phyloP scores from a whole-genome alignment of 2,329 filamentous ascomycete genomes.

The Decorospora gaudefroyi region DNA sequence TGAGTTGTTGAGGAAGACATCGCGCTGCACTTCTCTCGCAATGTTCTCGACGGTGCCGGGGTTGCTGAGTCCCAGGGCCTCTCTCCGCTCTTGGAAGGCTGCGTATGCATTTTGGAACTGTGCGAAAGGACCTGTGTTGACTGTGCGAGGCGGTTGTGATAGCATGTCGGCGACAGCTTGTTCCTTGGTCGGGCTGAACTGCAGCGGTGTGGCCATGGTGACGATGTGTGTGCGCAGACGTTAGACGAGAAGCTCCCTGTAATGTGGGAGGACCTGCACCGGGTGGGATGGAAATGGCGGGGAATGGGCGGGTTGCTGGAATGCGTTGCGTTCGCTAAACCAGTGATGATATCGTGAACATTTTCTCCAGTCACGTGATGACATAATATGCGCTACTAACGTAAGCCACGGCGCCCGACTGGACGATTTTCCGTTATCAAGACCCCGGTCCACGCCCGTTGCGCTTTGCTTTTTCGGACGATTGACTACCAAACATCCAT shows the following conservation, averaged over 20 bases:
- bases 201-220: conserved; percentile 38
- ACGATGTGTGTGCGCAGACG: conserved; percentile 12
- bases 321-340: conserved; percentile 24
- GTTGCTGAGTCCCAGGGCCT: conserved; percentile 84
- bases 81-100: conserved; percentile 82
- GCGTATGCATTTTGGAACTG: conserved; percentile 76
- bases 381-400: conserved; percentile 29
- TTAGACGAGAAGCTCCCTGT: conserved; percentile 10
- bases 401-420: conserved; percentile 18
- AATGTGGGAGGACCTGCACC: conserved; percentile 14
- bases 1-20: conserved; percentile 94
- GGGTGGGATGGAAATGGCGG: conserved; percentile 27
- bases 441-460: conserved; percentile 20
- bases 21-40: conserved; percentile 88
- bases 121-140: conserved; percentile 71
- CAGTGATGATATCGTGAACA: conserved; percentile 32
- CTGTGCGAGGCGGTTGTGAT: conserved; percentile 54
- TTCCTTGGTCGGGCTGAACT: conserved; percentile 42
- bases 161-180: conserved; percentile 62
- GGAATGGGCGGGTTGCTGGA: conserved; percentile 16
- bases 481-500: conserved; percentile 9
- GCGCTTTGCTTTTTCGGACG: conserved; percentile 21
- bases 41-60: conserved; percentile 91
- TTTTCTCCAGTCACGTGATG: conserved; percentile 38
- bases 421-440: conserved; percentile 18